Conservation (phyloP, 2,329 filamentous ascomycete species). For the Atkinsonella texensis region DNA sequence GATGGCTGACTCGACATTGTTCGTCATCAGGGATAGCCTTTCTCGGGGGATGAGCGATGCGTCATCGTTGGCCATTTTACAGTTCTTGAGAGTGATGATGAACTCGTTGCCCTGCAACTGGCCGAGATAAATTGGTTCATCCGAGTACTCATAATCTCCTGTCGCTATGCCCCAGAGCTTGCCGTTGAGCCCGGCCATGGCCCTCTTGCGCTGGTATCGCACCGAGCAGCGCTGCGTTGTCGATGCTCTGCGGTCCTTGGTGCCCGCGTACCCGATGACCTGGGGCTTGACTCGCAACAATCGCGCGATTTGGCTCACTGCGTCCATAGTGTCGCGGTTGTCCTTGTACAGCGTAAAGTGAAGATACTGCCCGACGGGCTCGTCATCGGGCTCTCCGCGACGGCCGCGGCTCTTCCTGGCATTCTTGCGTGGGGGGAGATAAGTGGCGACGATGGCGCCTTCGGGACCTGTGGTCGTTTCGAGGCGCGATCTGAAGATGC, state of each 20-base stretch:
- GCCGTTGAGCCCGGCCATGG: slow-evolving; percentile 52
- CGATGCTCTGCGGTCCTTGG: slow-evolving; percentile 79
- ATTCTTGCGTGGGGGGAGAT: slow-evolving; percentile 38
- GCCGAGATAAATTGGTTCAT: slow-evolving; percentile 64
- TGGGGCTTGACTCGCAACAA: slow-evolving; percentile 64
- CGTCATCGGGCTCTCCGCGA: slow-evolving; percentile 16
- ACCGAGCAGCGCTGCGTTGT: slow-evolving; percentile 74
- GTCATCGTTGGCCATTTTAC: slow-evolving; percentile 42
- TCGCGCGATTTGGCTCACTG: slow-evolving; percentile 63
- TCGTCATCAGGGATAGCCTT: slow-evolving; percentile 18
- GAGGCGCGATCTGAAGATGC: slow-evolving; percentile 65
- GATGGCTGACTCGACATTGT: slow-evolving; percentile 44
- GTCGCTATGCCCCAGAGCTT: slow-evolving; percentile 53
- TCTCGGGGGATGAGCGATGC: slow-evolving; percentile 14
- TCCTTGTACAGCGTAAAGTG: slow-evolving; percentile 94
- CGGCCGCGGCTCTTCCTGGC: slow-evolving; percentile 18
- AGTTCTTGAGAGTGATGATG: slow-evolving; percentile 80
- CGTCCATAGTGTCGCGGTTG: slow-evolving; percentile 94
- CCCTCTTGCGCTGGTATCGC: slow-evolving; percentile 36
- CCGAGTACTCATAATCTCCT: slow-evolving; percentile 71
- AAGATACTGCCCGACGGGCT: slow-evolving; percentile 56
- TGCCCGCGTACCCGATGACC: slow-evolving; percentile 66
- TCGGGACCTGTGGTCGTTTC: slow-evolving; percentile 55
- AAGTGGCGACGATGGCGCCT: slow-evolving; percentile 53
- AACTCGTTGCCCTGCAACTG: slow-evolving; percentile 87